These are phyloP conservation scores for Cymbopogon flexuosus DNA, from an alignment of 202 grass and related monocot species.

Conservation along the genomic window DNA sequence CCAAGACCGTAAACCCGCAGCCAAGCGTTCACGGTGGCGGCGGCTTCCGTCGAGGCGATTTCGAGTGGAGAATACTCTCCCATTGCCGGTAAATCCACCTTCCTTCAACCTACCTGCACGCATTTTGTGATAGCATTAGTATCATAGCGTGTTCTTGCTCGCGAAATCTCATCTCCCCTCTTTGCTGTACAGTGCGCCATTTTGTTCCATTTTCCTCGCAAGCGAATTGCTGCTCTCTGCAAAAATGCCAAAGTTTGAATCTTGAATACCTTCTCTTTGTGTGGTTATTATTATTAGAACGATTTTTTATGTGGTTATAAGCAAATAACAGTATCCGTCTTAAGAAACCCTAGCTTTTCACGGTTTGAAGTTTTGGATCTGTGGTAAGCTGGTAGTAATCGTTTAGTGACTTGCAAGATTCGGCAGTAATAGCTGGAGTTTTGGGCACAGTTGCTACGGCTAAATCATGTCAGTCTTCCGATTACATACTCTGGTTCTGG, in stretches of 20 bases:
- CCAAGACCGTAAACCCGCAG: too few species aligned
- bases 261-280: background rate
- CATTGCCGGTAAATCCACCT: too few species aligned
- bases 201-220: background rate
- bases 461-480: background rate
- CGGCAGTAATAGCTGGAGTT: background rate
- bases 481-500: background rate
- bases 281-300: background rate
- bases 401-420: background rate
- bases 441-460: background rate
- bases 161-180: background rate
- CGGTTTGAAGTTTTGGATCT: background rate
- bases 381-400: background rate
- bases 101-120: too few species aligned
- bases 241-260: background rate
- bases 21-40: too few species aligned
- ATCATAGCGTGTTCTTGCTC: too few species aligned
- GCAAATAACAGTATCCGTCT: background rate
- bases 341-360: background rate
- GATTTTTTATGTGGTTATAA: background rate
- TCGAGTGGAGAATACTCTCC: too few species aligned
- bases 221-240: background rate
- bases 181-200: background rate
- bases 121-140: too few species aligned
- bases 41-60: too few species aligned